Base-by-base conservation (phyloP, 2,329 filamentous ascomycete genomes). In the Trichoderma semiorbis region DNA sequence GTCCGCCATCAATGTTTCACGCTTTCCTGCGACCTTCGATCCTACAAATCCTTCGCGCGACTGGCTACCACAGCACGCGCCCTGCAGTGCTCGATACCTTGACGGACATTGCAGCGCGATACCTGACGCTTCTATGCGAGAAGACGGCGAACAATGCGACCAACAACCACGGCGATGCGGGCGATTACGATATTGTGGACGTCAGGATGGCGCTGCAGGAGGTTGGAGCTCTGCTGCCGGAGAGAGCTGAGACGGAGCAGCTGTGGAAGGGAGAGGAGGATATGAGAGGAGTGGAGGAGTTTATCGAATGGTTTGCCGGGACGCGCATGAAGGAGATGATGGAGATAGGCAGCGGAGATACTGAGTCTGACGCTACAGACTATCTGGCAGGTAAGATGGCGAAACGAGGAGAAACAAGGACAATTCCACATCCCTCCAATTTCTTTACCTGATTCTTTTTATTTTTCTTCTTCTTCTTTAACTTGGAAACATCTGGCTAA, bases 1-100 rank as follows among this genome's bases (percentile, higher is more conserved):
- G 82, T 73, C 84, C 83, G 4, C 81, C 83, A 11, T 80, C 84
- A n/a, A 81, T 88, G 71, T 88, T 85, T 83, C 91, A 93, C 81
- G 91, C 93, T 73, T 91, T 97, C 74, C 87, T 98, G 71, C 93
- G 94, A 55, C 95, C 95, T 2, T 91, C 91, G 62, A 89, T 98
- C 73, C 89, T 98, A 72, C 94, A 98, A 82, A 95, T 97, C 77
- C 90, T 98, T 66, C 94, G 95, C 78, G 93, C 95, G 34, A 92
- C 94, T 28, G 95, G 95, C 79, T 98, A 97, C 83, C 93, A 97
- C 80, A 87, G 91, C 55, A 93, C 94, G 65, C 90, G 90, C 69
- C 91, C 93, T 2, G 91, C 92, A 4, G 94, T 97, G 7, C 86
- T 98, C 71, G 95, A 98, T 82, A 91, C 93, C 11, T 81, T 98